These are phyloP conservation scores for Phytopythium kandeliae DNA, from an alignment of 352 stramenopile species.

Conservation along the genomic window DNA sequence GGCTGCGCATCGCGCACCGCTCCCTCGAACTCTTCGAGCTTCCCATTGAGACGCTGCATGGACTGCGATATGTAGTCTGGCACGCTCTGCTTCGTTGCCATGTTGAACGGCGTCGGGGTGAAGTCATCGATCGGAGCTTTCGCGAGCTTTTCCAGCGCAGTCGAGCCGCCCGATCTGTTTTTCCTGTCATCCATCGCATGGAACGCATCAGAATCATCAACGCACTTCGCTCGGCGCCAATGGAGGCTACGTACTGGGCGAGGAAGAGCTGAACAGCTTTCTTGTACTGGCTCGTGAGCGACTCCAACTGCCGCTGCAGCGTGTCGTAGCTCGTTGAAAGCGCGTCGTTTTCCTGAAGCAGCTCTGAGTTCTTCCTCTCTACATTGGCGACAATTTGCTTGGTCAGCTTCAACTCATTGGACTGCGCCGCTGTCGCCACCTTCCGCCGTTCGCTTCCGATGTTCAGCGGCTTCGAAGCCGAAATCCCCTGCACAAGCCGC, in stretches of 20 bases:
- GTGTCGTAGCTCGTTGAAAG: slow-evolving; percentile 47
- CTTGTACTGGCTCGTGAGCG: slow-evolving; percentile 65
- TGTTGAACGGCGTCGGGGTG: slow-evolving; percentile 50
- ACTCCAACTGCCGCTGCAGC: slow-evolving; percentile 54
- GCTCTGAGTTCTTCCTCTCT: slow-evolving; percentile 51
- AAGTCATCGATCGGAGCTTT: slow-evolving; percentile 62
- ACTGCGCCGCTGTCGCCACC: slow-evolving; percentile 22
- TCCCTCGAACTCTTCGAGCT: slow-evolving; percentile 48
- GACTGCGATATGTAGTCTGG: slow-evolving; percentile 42
- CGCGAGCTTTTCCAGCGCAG: slow-evolving; percentile 44
- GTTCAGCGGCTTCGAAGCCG: slow-evolving; percentile 40
- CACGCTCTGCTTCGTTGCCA: slow-evolving; percentile 56
- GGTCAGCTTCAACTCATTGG: slow-evolving; percentile 51
- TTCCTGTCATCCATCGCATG: slow-evolving; percentile 18
- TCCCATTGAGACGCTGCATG: slow-evolving; percentile 36
- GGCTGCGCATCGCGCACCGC: slow-evolving; percentile 43
- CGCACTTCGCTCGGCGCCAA: neutral
- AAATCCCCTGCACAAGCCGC: slow-evolving; percentile 25
- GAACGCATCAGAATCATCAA: neutral
- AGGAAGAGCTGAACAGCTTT: slow-evolving; percentile 68
- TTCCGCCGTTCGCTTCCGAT: slow-evolving; percentile 27
- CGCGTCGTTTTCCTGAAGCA: slow-evolving; percentile 63
- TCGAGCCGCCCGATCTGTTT: slow-evolving; percentile 29
- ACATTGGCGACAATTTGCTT: slow-evolving; percentile 60
- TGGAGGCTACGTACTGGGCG: slow-evolving; percentile 38